phyloP scores from a whole-genome alignment of 768 basidiomycete species.

The Amyloporia xantha region DNA sequence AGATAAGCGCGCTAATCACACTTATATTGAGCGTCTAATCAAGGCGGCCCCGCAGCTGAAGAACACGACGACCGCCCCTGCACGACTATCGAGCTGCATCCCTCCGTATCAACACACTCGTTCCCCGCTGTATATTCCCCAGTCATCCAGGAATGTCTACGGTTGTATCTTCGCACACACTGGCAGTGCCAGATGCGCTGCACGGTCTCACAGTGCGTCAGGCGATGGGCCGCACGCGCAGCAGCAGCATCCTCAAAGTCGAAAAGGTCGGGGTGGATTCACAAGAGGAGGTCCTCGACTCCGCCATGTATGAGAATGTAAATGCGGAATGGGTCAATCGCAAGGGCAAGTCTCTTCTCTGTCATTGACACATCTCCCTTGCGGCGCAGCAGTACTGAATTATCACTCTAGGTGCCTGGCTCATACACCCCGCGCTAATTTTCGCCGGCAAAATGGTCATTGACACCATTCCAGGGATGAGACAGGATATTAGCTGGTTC shows the following conservation, averaged over 20 bases:
- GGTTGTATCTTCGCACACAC: conserved; percentile 9
- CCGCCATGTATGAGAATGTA: conserved; percentile 73
- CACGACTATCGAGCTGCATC: background rate
- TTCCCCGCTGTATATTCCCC: background rate
- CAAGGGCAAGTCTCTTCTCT: conserved; percentile 51
- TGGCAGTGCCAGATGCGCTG: conserved; percentile 6
- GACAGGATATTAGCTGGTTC: conserved; percentile 93
- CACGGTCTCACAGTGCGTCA: conserved; percentile 12
- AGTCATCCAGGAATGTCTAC: conserved; percentile 4
- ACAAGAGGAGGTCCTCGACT: conserved; percentile 71
- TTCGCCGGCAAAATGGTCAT: conserved; percentile 85
- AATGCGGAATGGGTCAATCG: conserved; percentile 94
- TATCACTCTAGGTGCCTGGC: conserved; percentile 78
- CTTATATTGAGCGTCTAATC: background rate
- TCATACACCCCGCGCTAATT: conserved; percentile 94
- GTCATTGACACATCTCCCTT: background rate
- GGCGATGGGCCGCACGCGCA: conserved; percentile 25
- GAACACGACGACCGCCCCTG: background rate
- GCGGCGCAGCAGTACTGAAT: background rate
- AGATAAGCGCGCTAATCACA: background rate
- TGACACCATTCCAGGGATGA: conserved; percentile 92
- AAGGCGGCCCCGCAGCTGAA: background rate
- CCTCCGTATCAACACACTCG: background rate
- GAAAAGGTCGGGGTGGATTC: conserved; percentile 72
- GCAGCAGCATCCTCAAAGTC: conserved; percentile 76